These are phyloP conservation scores for Neoboletus brunneissimus DNA, from an alignment of 768 basidiomycete genomes.

Conservation along the genomic window DNA sequence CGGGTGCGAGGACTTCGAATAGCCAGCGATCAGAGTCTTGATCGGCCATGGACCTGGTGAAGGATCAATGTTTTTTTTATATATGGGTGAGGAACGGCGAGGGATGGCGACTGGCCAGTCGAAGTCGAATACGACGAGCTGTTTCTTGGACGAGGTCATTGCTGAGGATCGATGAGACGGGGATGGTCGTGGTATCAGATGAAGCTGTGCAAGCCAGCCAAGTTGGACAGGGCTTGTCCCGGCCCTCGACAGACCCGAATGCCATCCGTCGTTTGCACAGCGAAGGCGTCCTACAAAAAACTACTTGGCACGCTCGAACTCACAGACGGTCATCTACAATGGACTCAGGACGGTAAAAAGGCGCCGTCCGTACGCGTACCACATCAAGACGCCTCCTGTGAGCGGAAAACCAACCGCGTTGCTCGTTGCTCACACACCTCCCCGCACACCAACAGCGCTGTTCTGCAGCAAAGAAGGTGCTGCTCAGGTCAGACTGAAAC, in stretches of 20 bases:
- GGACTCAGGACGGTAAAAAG: conserved; percentile 73
- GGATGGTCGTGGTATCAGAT: background rate
- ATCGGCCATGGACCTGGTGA: conserved; percentile 78
- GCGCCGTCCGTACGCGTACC: conserved; percentile 62
- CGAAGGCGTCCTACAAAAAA: conserved; percentile 86
- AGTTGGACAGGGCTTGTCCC: background rate
- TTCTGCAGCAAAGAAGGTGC: conserved; percentile 87
- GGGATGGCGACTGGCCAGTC: conserved; percentile 65
- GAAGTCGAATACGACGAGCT: conserved; percentile 93
- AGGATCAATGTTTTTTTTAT: background rate
- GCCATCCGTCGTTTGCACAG: conserved; percentile 67
- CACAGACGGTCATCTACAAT: conserved; percentile 68
- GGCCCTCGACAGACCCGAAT: conserved; percentile 31
- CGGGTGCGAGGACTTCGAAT: conserved; percentile 82
- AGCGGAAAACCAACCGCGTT: conserved; percentile 30
- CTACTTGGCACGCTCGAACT: conserved; percentile 70
- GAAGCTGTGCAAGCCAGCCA: background rate
- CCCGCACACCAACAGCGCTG: conserved; percentile 46
- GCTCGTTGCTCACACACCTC: background rate
- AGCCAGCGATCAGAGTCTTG: conserved; percentile 97
- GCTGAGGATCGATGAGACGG: background rate
- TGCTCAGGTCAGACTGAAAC: conserved; percentile 73
- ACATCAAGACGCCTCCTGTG: conserved; percentile 59
- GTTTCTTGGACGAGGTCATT: conserved; percentile 39
- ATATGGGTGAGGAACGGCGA: background rate